Evolutionary conservation across 257 asterid species (phyloP).

Genomic region (Plantago ovata): DNA sequence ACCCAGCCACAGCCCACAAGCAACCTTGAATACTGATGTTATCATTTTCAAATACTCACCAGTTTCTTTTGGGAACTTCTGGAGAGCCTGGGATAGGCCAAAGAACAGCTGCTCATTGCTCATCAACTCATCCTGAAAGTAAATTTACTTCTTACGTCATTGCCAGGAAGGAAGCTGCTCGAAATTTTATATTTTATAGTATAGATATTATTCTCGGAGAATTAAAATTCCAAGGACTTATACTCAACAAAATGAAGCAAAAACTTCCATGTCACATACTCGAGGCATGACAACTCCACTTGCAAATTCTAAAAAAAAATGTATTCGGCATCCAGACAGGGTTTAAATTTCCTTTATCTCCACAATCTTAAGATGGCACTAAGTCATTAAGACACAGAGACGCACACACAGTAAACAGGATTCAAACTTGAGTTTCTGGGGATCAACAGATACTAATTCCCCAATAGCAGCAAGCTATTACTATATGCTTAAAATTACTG

Average conservation of each 20-base stretch:
- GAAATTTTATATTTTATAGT: slow-evolving; percentile 7
- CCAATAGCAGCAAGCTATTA: slow-evolving; percentile 3
- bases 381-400: too few species aligned
- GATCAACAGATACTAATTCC: not conserved
- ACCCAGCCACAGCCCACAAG: slow-evolving; percentile 8
- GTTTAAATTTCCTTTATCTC: not conserved
- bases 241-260: not conserved
- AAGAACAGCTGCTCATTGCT: slow-evolving; percentile 91
- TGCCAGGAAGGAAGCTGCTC: slow-evolving; percentile 10
- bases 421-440: slow-evolving; percentile 6
- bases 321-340: not conserved
- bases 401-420: too few species aligned
- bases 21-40: slow-evolving; percentile 13
- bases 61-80: slow-evolving; percentile 94
- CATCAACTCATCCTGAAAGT: slow-evolving; percentile 88
- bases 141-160: slow-evolving; percentile 11
- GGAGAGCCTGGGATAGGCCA: slow-evolving; percentile 97
- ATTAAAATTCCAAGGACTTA: not conserved
- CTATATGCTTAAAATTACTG: not conserved
- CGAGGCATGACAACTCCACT: slow-evolving; percentile 10
- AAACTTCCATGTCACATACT: not conserved
- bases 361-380: too few species aligned
- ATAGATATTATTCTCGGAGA: slow-evolving; percentile 6
- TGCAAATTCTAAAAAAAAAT: slow-evolving; percentile 7
- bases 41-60: slow-evolving; percentile 37